Base-by-base conservation (phyloP, 371 early-diverging fungal species). In the Mortierella sp. region DNA sequence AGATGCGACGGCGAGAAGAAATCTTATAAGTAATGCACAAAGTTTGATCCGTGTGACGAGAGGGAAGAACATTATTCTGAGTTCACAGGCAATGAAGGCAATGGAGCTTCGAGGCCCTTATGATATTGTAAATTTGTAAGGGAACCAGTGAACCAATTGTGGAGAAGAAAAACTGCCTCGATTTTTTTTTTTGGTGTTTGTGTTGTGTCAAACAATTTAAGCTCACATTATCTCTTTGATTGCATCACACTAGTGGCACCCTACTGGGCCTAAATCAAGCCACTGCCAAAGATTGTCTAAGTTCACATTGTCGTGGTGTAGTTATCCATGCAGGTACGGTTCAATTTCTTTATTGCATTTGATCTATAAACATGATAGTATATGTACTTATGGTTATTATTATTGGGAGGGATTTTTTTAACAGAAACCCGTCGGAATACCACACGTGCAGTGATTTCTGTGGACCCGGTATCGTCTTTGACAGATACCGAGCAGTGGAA, bases 1-100 rank as follows among this genome's bases (percentile, higher is more conserved):
- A 91, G 94, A 93, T 74, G 63, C 86, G 3, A 83, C 61, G 2
- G 90, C 90, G 13, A 80, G 93, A 55, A 75, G 87, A 66, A 76
- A 91, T 53, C 85, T 95, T 34, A 93, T 96, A 31, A 85, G 88
- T 42, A 96, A 96, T 57, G 93, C 96, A 0, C 87, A 87, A 37
- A 75, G 88, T 47, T 76, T 98, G 61, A 86, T 98, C 51, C 89
- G 96, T 35, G 92, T 91, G 0, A 94, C 96, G 1, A 86, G 93
- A 49, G 98, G 97, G n/a, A 88, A 91, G 53, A 91, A 96, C 70
- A 68, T 98, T n/a, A 88, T 98, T n/a, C 82, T 97, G 63, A 86
- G 94, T 6, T 93, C 95, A 66, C 96, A 89, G 61, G 96, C 96
- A 1, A 75, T 85, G 68, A 83, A 83, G 61, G 94, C 93, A 19